Evolutionary conservation across 768 basidiomycete genomes (phyloP), one percentile per base, ranked within the genome.

Genomic region (Neoboletus magnificus): DNA sequence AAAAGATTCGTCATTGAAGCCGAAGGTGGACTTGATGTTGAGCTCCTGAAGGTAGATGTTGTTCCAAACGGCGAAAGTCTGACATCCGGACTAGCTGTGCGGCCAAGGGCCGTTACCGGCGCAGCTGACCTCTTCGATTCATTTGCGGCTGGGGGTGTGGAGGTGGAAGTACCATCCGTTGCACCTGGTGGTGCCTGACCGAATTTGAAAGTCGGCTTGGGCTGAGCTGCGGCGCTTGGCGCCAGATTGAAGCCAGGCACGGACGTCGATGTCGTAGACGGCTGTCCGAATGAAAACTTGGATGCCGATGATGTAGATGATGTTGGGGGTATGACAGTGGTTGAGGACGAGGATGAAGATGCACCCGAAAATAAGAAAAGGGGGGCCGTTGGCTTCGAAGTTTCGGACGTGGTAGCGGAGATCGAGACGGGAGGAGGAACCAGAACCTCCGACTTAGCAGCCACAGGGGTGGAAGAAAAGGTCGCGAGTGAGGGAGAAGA

Each of bases 221-320:
- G 55, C 29, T 65, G 70, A 18, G 60, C 48, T 36, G 52, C 33
- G 27, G 58, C 49, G 22, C 57, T 47, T 2, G 54, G 35, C 1
- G 50, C 33, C 3, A 62, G 33, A 37, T 58, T 48, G 29, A 57
- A 32, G 6, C 42, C 29, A 15, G 63, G 50, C 1, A 45, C 20
- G 9, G 54, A 49, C 20, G 48, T 40, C 4, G 62, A 52, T 36
- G 52, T 32, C 18, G 44, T 37, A 27, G 63, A 39, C 15, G 54
- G 50, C 30, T 60, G 64, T n/a, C 58, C 69, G 23, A 71, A 71
- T 15, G 63, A 61, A 48, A 71, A 71, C 32, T 62, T 63, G 22
- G 66, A 59, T 39, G 37, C 41, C 3, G 65, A 47, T 27, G 60
- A 46, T n/a, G 54, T 20, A 11, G 65, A 48, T 16, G 61, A 22